phyloP scores from a whole-genome alignment of 2,329 filamentous ascomycete genomes.

The Aspergillus nomiae region DNA sequence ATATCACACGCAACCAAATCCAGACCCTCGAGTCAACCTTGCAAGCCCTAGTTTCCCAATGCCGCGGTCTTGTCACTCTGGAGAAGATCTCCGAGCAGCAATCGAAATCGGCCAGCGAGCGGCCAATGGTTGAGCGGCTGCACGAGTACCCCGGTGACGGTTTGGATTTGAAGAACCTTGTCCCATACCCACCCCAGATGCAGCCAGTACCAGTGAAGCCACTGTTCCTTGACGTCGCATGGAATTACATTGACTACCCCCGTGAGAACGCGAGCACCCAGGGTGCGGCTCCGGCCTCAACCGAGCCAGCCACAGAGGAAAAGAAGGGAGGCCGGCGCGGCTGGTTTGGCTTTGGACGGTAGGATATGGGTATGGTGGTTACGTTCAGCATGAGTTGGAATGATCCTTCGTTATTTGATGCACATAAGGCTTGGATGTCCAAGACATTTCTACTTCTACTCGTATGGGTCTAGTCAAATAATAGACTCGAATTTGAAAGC shows the following conservation, averaged over 20 bases:
- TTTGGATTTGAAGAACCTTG: conserved; percentile 76
- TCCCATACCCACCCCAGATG: conserved; percentile 82
- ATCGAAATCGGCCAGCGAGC: conserved; percentile 42
- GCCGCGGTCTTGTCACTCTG: conserved; percentile 83
- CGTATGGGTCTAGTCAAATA: not conserved
- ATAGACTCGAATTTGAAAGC: not conserved
- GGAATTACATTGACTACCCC: conserved; percentile 96
- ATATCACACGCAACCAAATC: conserved; percentile 63
- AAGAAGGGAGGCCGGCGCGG: conserved; percentile 65
- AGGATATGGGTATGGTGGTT: conserved; percentile 11
- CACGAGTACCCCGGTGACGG: conserved; percentile 71
- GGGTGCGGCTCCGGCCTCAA: conserved; percentile 29
- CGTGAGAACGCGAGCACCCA: conserved; percentile 50
- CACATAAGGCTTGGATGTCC: not conserved
- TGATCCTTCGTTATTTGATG: not conserved
- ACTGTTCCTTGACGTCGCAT: conserved; percentile 92
- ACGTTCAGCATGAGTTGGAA: not conserved
- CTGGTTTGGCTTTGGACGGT: conserved; percentile 72
- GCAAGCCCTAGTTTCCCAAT: conserved; percentile 72
- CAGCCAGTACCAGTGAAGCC: conserved; percentile 88
- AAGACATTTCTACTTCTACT: not conserved
- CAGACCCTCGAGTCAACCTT: conserved; percentile 64
- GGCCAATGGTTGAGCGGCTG: conserved; percentile 73
- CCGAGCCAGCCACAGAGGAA: conserved; percentile 35
- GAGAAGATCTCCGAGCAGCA: conserved; percentile 61